Evolutionary conservation across 2,329 filamentous ascomycete genomes (phyloP).

Genomic region (Xylaria sp.): DNA sequence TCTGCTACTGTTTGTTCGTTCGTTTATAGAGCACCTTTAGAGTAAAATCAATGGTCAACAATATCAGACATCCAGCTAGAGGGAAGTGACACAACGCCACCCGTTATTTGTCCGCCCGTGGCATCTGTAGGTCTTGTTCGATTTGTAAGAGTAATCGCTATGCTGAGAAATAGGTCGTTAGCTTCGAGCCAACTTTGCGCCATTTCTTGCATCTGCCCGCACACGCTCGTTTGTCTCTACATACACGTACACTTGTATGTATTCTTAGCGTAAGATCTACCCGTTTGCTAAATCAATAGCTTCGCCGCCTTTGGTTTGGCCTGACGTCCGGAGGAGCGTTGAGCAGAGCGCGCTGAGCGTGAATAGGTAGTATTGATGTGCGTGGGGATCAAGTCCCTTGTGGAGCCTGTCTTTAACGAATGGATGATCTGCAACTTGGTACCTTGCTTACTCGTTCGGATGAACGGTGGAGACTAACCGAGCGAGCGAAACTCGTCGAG

Average conservation of each 20-base stretch:
- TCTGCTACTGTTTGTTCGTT: too few species aligned
- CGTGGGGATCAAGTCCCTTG: conserved; percentile 11
- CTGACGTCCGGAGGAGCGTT: background rate
- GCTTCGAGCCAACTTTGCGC: background rate
- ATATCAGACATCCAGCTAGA: background rate
- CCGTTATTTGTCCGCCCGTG: background rate
- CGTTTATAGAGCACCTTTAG: too few species aligned
- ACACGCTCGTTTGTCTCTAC: background rate
- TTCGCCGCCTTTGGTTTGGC: background rate
- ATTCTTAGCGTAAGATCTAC: background rate
- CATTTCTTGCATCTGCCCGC: conserved; percentile 5
- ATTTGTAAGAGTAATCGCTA: conserved; percentile 12
- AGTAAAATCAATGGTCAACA: too few species aligned
- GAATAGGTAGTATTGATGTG: conserved; percentile 5
- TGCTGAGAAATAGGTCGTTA: conserved; percentile 2
- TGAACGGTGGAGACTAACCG: conserved; percentile 34
- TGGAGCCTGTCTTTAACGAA: conserved; percentile 32
- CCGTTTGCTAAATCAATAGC: background rate
- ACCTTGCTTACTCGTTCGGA: conserved; percentile 40
- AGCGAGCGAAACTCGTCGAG: conserved; percentile 29
- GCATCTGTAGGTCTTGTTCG: background rate
- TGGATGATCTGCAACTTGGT: conserved; percentile 37
- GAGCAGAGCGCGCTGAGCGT: background rate
- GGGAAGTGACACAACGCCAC: background rate
- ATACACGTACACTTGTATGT: background rate